These are phyloP conservation scores for Lactuca saligna DNA, from an alignment of 129 eudicot genomes.

Conservation along the genomic window DNA sequence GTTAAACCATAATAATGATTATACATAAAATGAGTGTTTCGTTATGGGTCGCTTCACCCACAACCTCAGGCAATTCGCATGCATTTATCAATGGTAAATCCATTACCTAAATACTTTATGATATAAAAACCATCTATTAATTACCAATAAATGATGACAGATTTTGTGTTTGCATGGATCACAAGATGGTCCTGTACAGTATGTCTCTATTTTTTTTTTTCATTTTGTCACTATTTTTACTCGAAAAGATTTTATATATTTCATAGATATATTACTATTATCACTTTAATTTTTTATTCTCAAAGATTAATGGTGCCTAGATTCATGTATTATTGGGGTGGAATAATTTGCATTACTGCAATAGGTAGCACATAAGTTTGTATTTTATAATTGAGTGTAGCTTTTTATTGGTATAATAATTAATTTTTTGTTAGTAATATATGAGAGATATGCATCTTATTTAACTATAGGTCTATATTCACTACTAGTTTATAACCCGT, in stretches of 20 bases:
- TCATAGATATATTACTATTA: slow-evolving; percentile 84
- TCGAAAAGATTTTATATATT: slow-evolving; percentile 17
- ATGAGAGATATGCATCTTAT: slow-evolving; percentile 67
- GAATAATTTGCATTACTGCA: slow-evolving; percentile 81
- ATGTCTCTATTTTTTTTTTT: slow-evolving; percentile 29
- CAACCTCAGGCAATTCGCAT: slow-evolving; percentile 70
- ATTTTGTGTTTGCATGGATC: too few species aligned
- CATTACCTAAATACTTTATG: too few species aligned
- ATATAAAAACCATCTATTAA: too few species aligned
- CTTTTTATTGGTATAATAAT: too few species aligned
- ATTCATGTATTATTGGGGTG: slow-evolving; percentile 33
- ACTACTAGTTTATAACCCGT: too few species aligned
- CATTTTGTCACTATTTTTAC: neutral
- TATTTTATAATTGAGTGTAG: too few species aligned
- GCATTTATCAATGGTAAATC: too few species aligned
- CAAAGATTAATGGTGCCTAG: slow-evolving; percentile 92
- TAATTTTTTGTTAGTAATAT: neutral
- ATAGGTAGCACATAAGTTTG: slow-evolving; percentile 21
- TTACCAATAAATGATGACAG: slow-evolving; percentile 44
- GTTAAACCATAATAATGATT: slow-evolving; percentile 38
- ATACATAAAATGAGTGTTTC: slow-evolving; percentile 82
- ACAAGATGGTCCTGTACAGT: too few species aligned
- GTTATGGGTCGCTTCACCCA: slow-evolving; percentile 83
- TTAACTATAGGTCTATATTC: slow-evolving; percentile 87
- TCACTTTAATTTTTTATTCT: slow-evolving; percentile 90